phyloP scores from a whole-genome alignment of 2,329 filamentous ascomycete genomes.

The Aspergillus calidoustus region DNA sequence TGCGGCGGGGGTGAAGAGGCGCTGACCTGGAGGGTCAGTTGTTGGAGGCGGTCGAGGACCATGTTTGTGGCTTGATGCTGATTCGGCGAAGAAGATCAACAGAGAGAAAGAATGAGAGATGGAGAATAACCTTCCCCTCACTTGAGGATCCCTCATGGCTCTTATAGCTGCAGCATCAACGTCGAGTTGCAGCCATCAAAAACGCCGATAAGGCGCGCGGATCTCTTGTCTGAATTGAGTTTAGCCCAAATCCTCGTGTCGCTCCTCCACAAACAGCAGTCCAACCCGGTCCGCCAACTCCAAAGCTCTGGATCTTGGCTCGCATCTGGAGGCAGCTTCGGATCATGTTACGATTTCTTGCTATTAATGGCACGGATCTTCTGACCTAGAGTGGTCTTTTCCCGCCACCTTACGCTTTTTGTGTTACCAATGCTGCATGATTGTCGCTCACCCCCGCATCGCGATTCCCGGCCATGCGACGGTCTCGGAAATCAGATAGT shows the following conservation, averaged over 20 bases:
- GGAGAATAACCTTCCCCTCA: not conserved
- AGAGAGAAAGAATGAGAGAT: not conserved
- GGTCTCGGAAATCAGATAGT: not conserved
- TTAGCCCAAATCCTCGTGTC: slow-evolving; percentile 29
- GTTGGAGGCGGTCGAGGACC: slow-evolving; percentile 67
- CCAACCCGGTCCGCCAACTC: slow-evolving; percentile 17
- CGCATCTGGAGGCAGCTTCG: not conserved
- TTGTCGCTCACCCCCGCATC: not conserved
- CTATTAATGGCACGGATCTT: not conserved
- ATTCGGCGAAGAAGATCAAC: not conserved
- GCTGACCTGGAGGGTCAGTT: slow-evolving; percentile 65
- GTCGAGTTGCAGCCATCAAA: not conserved
- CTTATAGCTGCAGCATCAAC: slow-evolving; percentile 6
- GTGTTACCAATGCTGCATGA: not conserved
- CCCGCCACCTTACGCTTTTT: not conserved
- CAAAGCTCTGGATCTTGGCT: not conserved
- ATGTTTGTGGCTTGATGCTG: slow-evolving; percentile 39
- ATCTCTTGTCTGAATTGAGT: slow-evolving; percentile 61
- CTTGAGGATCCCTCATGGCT: slow-evolving; percentile 4
- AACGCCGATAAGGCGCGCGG: slow-evolving; percentile 49
- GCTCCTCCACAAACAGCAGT: slow-evolving; percentile 24
- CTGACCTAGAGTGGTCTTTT: not conserved
- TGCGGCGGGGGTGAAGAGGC: slow-evolving; percentile 62
- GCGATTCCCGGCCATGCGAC: no score
- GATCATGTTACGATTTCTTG: slow-evolving; percentile 5